Evolutionary conservation across 805 yeast species (phyloP), one percentile per base, ranked within the genome.

Genomic region (Hanseniaspora hatyaiensis): DNA sequence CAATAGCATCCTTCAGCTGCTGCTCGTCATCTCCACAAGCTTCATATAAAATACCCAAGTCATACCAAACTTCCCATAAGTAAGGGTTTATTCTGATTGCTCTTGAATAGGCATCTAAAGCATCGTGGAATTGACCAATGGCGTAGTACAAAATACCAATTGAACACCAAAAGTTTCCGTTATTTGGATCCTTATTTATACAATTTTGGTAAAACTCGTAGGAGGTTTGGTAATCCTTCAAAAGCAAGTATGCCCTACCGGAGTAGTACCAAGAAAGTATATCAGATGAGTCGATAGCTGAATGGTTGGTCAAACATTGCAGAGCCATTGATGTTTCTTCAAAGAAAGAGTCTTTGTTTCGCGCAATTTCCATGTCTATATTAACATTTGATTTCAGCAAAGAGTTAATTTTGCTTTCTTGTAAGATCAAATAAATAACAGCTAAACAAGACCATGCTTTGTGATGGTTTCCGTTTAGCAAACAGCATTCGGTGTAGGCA

Each of bases 141-240:
- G 92, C 96, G 65, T 89, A 92, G 67, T 92, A 92, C 50, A 92
- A 72, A 13, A 92, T 98, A 62, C 98, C 98, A 58, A 83, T 82
- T 29, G 88, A 80, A 57, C 94, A 83, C 98, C 98, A 92, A 70
- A 92, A 92, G 1, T 96, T 92, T 50, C 98, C 97, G 64, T 92
- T 92, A 62, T 96, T 75, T 32, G 94, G 82, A 64, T 92, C 97
- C 53, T 96, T 75, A 64, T 92, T 92, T 51, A 92, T 98, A 11
- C 97, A 97, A 63, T 88, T 96, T 68, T 92, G 98, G 75, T 89
- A 92, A 0, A 96, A 94, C 61, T 92, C 97, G 65, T 89, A 92
- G 1, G 98, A 97, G 42, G 92, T 87, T 51, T 92, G 82, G 68
- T 87, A 92, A 63, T 89, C 95, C 54, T 84, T 87, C 58, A 89